Evolutionary conservation across 257 asterid genomes (phyloP).

Genomic region (Cinchona pubescens): DNA sequence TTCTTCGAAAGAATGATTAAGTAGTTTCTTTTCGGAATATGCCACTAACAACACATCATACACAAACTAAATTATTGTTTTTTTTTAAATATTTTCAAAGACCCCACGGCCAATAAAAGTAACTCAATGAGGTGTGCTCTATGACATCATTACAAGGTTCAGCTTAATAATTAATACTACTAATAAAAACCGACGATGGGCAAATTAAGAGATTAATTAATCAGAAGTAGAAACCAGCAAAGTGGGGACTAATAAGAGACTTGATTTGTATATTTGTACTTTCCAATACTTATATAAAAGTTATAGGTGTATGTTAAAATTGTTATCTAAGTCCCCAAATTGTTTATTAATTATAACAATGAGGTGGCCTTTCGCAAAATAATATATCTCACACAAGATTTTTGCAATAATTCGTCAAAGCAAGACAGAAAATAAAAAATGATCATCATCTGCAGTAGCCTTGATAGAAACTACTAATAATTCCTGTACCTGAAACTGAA

Average conservation of each 20-base stretch:
- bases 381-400: background rate
- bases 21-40: slow-evolving; percentile 4
- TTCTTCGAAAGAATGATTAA: background rate
- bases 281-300: background rate
- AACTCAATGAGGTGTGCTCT: background rate
- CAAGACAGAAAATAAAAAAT: too few relatives aligned
- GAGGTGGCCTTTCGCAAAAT: background rate
- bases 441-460: too few relatives aligned
- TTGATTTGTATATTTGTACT: background rate
- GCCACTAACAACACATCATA: background rate
- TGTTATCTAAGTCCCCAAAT: background rate
- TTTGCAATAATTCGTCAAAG: background rate
- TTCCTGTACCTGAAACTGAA: background rate
- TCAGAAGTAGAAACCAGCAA: background rate
- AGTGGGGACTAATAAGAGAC: background rate
- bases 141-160: slow-evolving; percentile 2
- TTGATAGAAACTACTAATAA: background rate
- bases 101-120: background rate
- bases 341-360: too few relatives aligned
- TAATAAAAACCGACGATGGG: slow-evolving; percentile 6
- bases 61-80: background rate
- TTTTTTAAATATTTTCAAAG: background rate
- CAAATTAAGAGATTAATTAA: slow-evolving; percentile 15
- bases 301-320: background rate
- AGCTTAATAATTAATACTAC: too few relatives aligned